Conservation (phyloP, 768 basidiomycete species). For the Coprinopsis cinerea region DNA sequence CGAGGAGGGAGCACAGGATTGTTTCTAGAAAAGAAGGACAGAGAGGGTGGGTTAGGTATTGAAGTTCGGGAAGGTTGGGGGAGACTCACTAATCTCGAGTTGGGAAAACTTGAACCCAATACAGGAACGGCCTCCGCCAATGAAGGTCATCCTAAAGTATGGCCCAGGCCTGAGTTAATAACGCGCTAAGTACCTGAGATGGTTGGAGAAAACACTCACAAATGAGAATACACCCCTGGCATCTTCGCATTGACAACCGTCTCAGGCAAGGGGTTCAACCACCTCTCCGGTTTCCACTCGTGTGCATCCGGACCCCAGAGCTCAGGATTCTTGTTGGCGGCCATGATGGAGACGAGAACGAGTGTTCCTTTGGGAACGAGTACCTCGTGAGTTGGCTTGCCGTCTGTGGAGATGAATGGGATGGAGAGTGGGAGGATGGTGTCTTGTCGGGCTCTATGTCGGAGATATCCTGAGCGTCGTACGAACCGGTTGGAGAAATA, state of each 20-base stretch:
- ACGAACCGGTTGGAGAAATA: not conserved
- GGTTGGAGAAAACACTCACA: conserved; percentile 13
- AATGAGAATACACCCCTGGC: conserved; percentile 13
- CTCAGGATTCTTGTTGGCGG: conserved; percentile 32
- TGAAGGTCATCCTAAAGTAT: conserved; percentile 35
- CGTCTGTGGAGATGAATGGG: conserved; percentile 32
- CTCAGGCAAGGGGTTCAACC: conserved; percentile 10
- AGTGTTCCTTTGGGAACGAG: conserved; percentile 33
- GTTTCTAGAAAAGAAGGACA: conserved; percentile 8
- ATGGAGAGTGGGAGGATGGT: conserved; percentile 35
- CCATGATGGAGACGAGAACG: conserved; percentile 31
- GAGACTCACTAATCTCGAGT: conserved; percentile 43
- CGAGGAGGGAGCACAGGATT: conserved; percentile 12
- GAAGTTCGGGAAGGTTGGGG: not conserved
- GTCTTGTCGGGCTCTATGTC: conserved; percentile 30
- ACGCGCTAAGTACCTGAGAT: conserved; percentile 31
- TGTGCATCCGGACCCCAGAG: conserved; percentile 1
- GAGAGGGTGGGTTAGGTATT: too few relatives aligned
- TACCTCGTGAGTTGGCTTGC: conserved; percentile 30
- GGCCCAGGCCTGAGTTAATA: conserved; percentile 22
- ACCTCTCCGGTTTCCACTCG: conserved; percentile 15
- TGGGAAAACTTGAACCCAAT: conserved; percentile 50
- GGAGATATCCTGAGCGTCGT: not conserved
- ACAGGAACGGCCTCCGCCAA: conserved; percentile 31
- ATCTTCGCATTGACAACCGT: conserved; percentile 7